These are phyloP conservation scores for Pachyrhizus erosus DNA, from an alignment of 306 rosid species.

Conservation along the genomic window DNA sequence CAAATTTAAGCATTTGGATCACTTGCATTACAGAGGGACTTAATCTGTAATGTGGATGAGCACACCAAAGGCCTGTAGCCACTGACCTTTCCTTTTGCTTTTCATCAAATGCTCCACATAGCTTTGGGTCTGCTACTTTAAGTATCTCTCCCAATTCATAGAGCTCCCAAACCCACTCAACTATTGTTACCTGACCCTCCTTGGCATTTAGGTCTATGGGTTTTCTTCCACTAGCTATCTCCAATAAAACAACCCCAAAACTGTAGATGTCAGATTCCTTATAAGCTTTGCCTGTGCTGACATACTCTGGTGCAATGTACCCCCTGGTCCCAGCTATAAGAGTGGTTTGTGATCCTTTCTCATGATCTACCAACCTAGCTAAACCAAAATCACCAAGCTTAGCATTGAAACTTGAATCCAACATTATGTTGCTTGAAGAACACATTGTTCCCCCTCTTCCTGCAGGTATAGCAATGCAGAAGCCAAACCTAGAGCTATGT, in stretches of 20 bases:
- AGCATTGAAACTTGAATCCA: background rate
- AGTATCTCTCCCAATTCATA: background rate
- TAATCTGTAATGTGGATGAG: slow-evolving; percentile 4
- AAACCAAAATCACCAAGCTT: slow-evolving; percentile 1
- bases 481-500: slow-evolving; percentile 18
- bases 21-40: slow-evolving; percentile 35
- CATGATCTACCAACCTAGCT: slow-evolving; percentile 6
- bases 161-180: background rate
- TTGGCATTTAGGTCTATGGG: background rate
- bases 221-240: background rate
- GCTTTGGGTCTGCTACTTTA: background rate
- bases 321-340: background rate
- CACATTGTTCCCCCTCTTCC: slow-evolving; percentile 10
- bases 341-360: background rate
- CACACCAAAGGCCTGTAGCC: slow-evolving; percentile 21
- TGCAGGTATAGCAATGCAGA: background rate
- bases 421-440: slow-evolving; percentile 1
- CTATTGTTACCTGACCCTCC: background rate
- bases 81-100: slow-evolving; percentile 15
- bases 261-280: slow-evolving; percentile 13
- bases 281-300: background rate
- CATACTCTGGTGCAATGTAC: background rate
- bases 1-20: slow-evolving; percentile 26
- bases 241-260: background rate
- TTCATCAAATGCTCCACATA: slow-evolving; percentile 29